phyloP scores from a whole-genome alignment of 345 rosid species.

The Eucalyptus curtisii region DNA sequence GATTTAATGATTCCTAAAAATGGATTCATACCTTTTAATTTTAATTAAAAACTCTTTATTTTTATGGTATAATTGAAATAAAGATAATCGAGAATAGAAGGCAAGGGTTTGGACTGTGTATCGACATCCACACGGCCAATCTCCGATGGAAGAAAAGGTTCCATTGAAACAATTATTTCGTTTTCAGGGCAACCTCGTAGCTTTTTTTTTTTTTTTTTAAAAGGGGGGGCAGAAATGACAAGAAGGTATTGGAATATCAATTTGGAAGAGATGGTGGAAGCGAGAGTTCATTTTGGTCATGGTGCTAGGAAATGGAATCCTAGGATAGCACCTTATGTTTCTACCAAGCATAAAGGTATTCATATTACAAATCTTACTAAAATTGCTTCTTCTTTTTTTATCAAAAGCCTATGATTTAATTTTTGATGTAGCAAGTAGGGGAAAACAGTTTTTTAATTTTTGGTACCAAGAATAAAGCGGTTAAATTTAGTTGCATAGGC shows the following conservation, averaged over 20 bases:
- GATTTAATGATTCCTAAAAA: too few species aligned
- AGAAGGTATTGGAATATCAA: neutral
- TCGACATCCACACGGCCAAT: too few species aligned
- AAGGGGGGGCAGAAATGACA: neutral
- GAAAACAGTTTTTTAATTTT: too few species aligned
- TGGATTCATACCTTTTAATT: neutral
- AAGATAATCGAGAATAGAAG: too few species aligned
- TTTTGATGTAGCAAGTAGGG: neutral
- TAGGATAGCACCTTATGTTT: neutral
- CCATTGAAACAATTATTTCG: too few species aligned
- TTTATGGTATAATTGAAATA: too few species aligned
- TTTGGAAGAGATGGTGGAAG: neutral
- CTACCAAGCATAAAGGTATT: neutral
- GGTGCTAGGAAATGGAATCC: neutral
- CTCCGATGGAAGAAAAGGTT: too few species aligned
- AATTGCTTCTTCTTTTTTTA: neutral
- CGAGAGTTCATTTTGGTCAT: neutral
- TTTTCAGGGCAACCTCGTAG: too few species aligned
- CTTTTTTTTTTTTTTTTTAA: too few species aligned
- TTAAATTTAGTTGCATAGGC: fast-evolving
- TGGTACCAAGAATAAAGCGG: too few species aligned
- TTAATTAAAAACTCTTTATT: too few species aligned
- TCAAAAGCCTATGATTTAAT: neutral
- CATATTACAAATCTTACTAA: neutral
- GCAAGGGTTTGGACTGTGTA: too few species aligned